Base-by-base conservation (phyloP, 1,284 basidiomycete species). In the Calocybe gambosa region DNA sequence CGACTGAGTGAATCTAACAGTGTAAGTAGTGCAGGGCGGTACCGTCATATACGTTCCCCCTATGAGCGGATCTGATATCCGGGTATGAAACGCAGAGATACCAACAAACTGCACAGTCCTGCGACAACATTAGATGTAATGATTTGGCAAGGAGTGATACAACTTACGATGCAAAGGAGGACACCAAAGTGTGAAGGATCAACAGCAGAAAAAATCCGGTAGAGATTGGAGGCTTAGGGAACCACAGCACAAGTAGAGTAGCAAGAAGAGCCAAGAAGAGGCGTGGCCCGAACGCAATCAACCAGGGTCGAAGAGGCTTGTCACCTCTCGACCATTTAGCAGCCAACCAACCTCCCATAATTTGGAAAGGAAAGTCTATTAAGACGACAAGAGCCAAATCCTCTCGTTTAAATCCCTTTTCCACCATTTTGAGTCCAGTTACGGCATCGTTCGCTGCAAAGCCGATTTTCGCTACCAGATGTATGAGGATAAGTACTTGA, bases 21-120 rank as follows among this genome's bases (percentile, higher is more conserved):
- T 1, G 20, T 16, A 18, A 55, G 42, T 42, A 33, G 16, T 34
- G 3, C 4, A 19, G 5, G 21, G 8, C 15, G 60, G 83, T 61
- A 92, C 91, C 12, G 93, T 97, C 93, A 97, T 97, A 63, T 97
- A 97, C 1, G 94, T 97, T 40, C 93, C 96, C 23, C 96, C 96
- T 51, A 99, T 98, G 12, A 97, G 62, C 0, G 96, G 96, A 62
- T 99, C 96, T 0, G 96, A 93, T 43, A 99, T 88, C 50, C 91
- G 85, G 1, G 94, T 98, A 62, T 99, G 95, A 77, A 98, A 99
- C 2, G 96, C 95, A 7, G 93, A 92, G 55, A 99, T 94, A 13
- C 95, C 94, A 16, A 98, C 95, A 60, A 99, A 99, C 66, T 99
- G 95, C 8, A 99, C 87, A 5, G 96, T 99, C 44, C 92, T 94